phyloP scores from a whole-genome alignment of 441 rosid species.

The Aleurites moluccanus region DNA sequence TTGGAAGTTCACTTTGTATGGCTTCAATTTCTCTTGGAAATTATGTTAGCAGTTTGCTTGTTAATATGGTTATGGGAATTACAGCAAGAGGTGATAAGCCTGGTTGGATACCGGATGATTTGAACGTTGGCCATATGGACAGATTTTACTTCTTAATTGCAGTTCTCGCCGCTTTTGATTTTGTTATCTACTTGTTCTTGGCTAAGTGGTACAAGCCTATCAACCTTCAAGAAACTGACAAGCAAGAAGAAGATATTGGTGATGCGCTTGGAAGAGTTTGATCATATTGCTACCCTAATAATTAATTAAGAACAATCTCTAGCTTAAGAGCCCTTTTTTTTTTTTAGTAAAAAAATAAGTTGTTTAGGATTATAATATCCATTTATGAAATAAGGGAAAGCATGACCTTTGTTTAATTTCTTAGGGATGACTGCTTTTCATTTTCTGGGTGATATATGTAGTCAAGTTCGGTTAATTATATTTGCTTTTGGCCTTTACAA shows the following conservation, averaged over 20 bases:
- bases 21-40: slow-evolving; percentile 92
- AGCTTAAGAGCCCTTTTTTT: too few species aligned
- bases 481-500: too few species aligned
- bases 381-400: too few species aligned
- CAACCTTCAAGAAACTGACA: slow-evolving; percentile 37
- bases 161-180: slow-evolving; percentile 58
- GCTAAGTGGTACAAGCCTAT: slow-evolving; percentile 80
- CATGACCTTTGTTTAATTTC: too few species aligned
- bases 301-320: too few species aligned
- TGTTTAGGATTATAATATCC: too few species aligned
- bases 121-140: slow-evolving; percentile 78
- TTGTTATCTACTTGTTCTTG: slow-evolving; percentile 52
- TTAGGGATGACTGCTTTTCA: too few species aligned
- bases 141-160: slow-evolving; percentile 76
- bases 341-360: too few species aligned
- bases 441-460: too few species aligned
- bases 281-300: too few species aligned
- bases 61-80: slow-evolving; percentile 64
- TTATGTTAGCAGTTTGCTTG: slow-evolving; percentile 73
- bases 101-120: slow-evolving; percentile 80
- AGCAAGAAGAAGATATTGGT: slow-evolving; percentile 1
- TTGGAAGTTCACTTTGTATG: slow-evolving; percentile 94
- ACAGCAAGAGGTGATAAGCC: slow-evolving; percentile 53
- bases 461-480: too few species aligned
- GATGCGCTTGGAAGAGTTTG: slow-evolving; percentile 26